These are phyloP conservation scores for Parvularia atlantis DNA, from an alignment of 78 protist species.

Conservation along the genomic window DNA sequence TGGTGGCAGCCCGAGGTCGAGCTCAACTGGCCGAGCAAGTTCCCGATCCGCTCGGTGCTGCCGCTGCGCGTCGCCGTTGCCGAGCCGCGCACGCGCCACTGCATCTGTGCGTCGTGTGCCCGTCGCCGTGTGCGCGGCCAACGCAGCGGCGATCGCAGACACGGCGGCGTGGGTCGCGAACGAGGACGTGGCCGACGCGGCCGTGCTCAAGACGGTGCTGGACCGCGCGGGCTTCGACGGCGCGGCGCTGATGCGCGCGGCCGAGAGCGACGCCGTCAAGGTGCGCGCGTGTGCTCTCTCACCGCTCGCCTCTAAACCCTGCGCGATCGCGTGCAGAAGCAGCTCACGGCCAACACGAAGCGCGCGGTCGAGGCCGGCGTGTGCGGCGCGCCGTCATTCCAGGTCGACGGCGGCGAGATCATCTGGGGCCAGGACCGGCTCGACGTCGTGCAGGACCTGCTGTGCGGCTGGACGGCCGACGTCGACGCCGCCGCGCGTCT, in stretches of 20 bases:
- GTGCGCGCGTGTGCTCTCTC: too few species aligned
- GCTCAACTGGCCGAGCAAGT: background rate
- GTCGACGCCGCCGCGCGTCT: too few species aligned
- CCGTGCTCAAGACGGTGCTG: background rate
- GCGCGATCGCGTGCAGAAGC: too few species aligned
- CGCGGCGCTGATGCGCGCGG: background rate
- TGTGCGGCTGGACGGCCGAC: constrained; percentile 9
- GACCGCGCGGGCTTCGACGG: background rate
- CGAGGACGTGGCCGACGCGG: background rate
- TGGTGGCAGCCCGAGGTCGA: too few species aligned
- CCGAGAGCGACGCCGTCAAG: background rate
- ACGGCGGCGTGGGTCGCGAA: too few species aligned
- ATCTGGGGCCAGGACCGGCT: constrained; percentile 14
- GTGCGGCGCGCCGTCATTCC: constrained; percentile 6
- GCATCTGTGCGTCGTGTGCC: too few species aligned
- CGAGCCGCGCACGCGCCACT: too few species aligned
- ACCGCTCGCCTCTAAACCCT: too few species aligned
- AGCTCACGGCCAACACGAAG: background rate
- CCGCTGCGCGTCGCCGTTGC: background rate
- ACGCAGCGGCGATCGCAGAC: too few species aligned
- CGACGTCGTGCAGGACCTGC: background rate
- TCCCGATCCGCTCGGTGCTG: constrained; percentile 6
- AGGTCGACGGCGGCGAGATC: background rate
- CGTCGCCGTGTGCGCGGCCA: too few species aligned
- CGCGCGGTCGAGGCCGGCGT: background rate